A percentile compares a stretch with the other conserved stretches of the same genome.
Evolutionary conservation across 176 grass and related monocot genomes (phyloP).

Genomic region (Hordeum marinum): DNA sequence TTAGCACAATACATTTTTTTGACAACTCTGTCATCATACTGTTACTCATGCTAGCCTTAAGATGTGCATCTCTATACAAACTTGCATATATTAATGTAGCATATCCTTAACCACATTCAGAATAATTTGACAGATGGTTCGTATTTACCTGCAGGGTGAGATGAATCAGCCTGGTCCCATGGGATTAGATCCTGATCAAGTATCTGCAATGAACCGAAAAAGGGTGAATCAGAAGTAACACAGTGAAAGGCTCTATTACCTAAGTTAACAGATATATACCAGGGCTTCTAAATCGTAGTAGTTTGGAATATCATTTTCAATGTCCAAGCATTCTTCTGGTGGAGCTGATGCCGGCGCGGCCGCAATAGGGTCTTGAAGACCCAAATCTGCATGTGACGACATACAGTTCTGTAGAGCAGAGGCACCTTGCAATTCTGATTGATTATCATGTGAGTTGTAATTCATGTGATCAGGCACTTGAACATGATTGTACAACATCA

Average conservation of each 20-base stretch:
- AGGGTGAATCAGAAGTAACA: slow-evolving; percentile 5
- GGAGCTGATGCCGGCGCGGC: slow-evolving; percentile 31
- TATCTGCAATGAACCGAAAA: slow-evolving; percentile 42
- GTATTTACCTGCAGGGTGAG: slow-evolving; percentile 55
- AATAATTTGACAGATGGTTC: not conserved
- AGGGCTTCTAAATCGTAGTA: slow-evolving; percentile 66
- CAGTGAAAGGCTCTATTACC: not conserved
- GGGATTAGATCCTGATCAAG: slow-evolving; percentile 61
- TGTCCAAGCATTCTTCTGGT: slow-evolving; percentile 47
- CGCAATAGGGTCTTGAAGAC: slow-evolving; percentile 30
- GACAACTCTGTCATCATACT: not conserved
- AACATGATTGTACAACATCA: slow-evolving; percentile 33
- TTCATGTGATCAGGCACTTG: slow-evolving; percentile 37
- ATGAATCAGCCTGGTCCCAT: slow-evolving; percentile 49
- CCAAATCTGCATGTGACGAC: slow-evolving; percentile 35
- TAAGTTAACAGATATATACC: slow-evolving; percentile 43
- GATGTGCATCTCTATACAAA: slow-evolving; percentile 2
- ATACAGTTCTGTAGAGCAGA: slow-evolving; percentile 28
- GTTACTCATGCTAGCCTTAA: slow-evolving; percentile 9
- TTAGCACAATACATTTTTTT: slow-evolving; percentile 12
- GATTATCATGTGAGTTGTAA: slow-evolving; percentile 22
- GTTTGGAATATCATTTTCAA: slow-evolving; percentile 55
- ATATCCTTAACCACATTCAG: not conserved
- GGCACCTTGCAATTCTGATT: slow-evolving; percentile 37
- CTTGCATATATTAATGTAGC: not conserved